These are phyloP conservation scores for Centaurea solstitialis DNA, from an alignment of 129 eudicot genomes.

Conservation along the genomic window DNA sequence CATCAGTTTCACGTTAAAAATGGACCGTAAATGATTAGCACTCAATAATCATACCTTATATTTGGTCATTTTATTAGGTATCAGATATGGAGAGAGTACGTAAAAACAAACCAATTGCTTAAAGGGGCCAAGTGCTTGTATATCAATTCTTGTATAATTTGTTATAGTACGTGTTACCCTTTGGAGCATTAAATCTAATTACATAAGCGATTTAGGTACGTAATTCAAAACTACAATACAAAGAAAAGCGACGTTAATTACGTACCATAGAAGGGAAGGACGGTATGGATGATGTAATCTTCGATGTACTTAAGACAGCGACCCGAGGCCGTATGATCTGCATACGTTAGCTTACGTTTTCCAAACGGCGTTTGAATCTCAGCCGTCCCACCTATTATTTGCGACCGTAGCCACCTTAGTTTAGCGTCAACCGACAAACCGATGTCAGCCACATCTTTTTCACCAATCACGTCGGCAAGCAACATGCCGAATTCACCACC, in stretches of 20 bases:
- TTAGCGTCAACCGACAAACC: conserved; percentile 38
- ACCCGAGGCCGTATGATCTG: conserved; percentile 83
- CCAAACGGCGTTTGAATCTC: conserved; percentile 71
- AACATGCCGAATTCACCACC: not conserved
- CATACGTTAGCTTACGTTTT: conserved; percentile 64
- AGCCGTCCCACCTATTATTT: conserved; percentile 51
- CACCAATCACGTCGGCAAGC: not conserved
- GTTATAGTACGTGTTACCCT: not conserved
- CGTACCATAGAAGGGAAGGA: conserved; percentile 73
- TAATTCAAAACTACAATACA: no score
- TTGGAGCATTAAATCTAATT: no score
- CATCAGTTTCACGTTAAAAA: no score
- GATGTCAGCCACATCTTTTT: not conserved
- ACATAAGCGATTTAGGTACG: no score
- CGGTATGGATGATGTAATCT: conserved; percentile 46
- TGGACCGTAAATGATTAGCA: no score
- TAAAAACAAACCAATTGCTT: no score
- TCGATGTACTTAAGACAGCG: conserved; percentile 68
- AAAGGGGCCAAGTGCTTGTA: no score
- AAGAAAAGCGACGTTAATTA: conserved; percentile 18
- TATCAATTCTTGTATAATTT: no score
- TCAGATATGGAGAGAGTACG: no score
- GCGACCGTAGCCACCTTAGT: conserved; percentile 61
- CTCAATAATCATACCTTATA: no score
- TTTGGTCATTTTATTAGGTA: no score